Conservation (phyloP, 163 green algal genomes). For the Scenedesmus sp. region DNA sequence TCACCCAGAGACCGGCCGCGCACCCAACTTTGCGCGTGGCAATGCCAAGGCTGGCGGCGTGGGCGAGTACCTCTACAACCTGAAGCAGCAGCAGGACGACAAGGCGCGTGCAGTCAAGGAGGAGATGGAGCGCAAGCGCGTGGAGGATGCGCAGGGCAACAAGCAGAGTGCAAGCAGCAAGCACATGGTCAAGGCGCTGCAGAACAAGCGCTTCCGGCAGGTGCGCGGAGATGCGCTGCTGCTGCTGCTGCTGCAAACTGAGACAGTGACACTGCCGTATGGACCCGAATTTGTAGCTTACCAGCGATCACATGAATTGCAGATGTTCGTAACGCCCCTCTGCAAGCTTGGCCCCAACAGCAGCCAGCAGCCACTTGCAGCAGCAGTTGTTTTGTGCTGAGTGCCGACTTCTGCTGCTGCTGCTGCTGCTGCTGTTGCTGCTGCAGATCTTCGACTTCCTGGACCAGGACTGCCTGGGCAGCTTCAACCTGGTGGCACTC, state of each 20-base stretch:
- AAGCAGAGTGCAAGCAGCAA: slow-evolving; percentile 55
- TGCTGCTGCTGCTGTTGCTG: not conserved
- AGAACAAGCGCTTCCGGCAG: slow-evolving; percentile 72
- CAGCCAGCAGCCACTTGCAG: too few species aligned
- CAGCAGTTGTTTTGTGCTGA: not conserved
- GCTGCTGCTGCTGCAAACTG: too few species aligned
- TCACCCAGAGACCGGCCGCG: slow-evolving; percentile 69
- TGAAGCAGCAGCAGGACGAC: slow-evolving; percentile 39
- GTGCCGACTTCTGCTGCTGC: not conserved
- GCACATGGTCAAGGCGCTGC: slow-evolving; percentile 64
- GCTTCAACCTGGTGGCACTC: slow-evolving; percentile 68
- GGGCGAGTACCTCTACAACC: slow-evolving; percentile 77
- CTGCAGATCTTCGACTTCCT: slow-evolving; percentile 85
- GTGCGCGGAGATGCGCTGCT: not conserved
- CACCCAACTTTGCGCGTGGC: slow-evolving; percentile 47
- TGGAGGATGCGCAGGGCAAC: slow-evolving; percentile 49
- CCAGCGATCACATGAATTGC: too few species aligned
- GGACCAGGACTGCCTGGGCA: slow-evolving; percentile 62
- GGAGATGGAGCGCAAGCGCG: slow-evolving; percentile 59
- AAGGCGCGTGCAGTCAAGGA: slow-evolving; percentile 2
- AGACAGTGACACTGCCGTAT: too few species aligned
- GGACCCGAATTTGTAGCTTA: too few species aligned
- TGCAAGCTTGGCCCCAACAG: not conserved
- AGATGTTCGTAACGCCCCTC: not conserved
- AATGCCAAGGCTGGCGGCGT: slow-evolving; percentile 59